These are phyloP conservation scores for Passalora sequoiae DNA, from an alignment of 2,329 filamentous ascomycete species.

Conservation along the genomic window DNA sequence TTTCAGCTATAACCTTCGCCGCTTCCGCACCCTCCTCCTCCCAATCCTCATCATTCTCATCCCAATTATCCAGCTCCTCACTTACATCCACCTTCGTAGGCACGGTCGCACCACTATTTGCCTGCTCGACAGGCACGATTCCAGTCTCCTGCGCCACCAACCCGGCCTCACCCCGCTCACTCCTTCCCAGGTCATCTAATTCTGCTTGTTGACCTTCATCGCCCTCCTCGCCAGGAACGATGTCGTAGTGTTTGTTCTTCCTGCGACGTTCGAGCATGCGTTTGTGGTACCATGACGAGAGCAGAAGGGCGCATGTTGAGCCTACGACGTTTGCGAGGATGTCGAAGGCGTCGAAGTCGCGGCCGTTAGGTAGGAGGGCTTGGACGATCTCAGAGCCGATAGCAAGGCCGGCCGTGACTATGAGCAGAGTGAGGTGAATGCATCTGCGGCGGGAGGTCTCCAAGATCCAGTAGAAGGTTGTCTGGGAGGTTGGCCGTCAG, in stretches of 20 bases:
- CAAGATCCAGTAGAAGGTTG: constrained; percentile 86
- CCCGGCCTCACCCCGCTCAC: constrained; percentile 67
- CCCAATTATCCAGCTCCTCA: constrained; percentile 87
- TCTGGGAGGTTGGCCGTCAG: constrained; percentile 12
- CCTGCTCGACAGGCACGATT: constrained; percentile 24
- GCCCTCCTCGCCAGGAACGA: constrained; percentile 58
- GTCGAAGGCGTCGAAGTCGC: constrained; percentile 70
- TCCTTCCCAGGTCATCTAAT: constrained; percentile 50
- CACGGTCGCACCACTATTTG: constrained; percentile 32
- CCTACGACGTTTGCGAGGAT: constrained; percentile 84
- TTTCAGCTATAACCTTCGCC: constrained; percentile 23
- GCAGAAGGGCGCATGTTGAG: constrained; percentile 62
- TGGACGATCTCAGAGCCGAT: constrained; percentile 73
- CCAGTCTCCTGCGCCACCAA: constrained; percentile 32
- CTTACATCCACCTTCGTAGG: constrained; percentile 58
- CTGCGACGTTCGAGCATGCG: constrained; percentile 89
- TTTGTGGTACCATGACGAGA: constrained; percentile 89
- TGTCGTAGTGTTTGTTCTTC: constrained; percentile 64
- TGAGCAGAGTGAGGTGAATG: constrained; percentile 73
- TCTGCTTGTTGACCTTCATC: constrained; percentile 39
- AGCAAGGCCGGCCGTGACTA: constrained; percentile 69
- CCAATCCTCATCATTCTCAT: constrained; percentile 74
- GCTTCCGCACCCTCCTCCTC: constrained; percentile 51
- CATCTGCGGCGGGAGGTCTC: constrained; percentile 83
- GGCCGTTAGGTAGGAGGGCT: constrained; percentile 59